phyloP scores from a whole-genome alignment of 345 rosid species.

The Microthlaspi erraticum region DNA sequence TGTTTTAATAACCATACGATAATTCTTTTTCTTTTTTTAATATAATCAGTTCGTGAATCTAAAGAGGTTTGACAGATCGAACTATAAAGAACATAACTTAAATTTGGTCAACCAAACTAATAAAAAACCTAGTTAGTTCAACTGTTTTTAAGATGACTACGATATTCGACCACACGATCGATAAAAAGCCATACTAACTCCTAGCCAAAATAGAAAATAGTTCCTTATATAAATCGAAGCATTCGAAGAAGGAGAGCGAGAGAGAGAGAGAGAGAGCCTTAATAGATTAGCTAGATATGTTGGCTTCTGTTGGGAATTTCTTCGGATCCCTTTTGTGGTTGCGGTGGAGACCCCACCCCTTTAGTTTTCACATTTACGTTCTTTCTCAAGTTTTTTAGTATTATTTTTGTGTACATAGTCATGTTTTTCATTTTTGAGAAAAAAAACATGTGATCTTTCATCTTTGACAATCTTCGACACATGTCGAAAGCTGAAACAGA shows the following conservation, averaged over 20 bases:
- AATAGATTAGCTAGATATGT: not conserved
- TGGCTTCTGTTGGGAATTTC: slow-evolving; percentile 28
- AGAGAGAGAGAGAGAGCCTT: not conserved
- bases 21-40: no score
- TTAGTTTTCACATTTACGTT: slow-evolving; percentile 25
- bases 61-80: slow-evolving; percentile 6
- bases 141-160: slow-evolving; percentile 27
- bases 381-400: slow-evolving; percentile 19
- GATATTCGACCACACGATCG: slow-evolving; percentile 28
- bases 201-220: not conserved
- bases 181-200: slow-evolving; percentile 24
- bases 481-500: not conserved
- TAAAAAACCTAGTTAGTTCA: slow-evolving; percentile 16
- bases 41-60: not conserved
- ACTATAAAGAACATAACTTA: not conserved
- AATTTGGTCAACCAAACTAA: slow-evolving; percentile 6
- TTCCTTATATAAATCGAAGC: not conserved
- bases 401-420: slow-evolving; percentile 10
- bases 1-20: no score
- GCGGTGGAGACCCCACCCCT: slow-evolving; percentile 43
- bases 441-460: no score
- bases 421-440: not conserved
- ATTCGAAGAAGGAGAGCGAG: not conserved
- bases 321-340: slow-evolving; percentile 43
- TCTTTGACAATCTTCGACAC: no score